Conservation (phyloP, 306 rosid species). For the Sindora glabra region DNA sequence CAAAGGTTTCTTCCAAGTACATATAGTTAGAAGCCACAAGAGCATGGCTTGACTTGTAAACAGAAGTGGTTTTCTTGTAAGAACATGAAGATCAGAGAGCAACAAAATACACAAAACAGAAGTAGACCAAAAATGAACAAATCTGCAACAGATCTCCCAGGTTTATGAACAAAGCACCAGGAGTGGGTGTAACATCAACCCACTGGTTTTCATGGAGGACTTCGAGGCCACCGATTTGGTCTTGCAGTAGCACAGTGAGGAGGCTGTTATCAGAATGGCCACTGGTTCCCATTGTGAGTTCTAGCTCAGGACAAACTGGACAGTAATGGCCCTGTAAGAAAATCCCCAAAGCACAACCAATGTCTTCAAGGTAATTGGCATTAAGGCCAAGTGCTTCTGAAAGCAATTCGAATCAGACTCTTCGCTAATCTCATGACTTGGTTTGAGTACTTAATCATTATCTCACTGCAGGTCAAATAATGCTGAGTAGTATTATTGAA, state of each 20-base stretch:
- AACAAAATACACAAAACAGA: no score
- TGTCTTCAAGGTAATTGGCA: slow-evolving; percentile 4
- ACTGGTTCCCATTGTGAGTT: slow-evolving; percentile 17
- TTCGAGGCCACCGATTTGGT: slow-evolving; percentile 46
- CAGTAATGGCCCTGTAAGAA: slow-evolving; percentile 14
- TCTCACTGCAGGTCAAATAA: slow-evolving; percentile 19
- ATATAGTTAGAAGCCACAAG: no score
- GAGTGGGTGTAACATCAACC: slow-evolving; percentile 8
- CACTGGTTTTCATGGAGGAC: slow-evolving; percentile 15
- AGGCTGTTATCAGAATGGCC: slow-evolving; percentile 28
- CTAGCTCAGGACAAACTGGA: slow-evolving; percentile 35
- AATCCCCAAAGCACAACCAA: slow-evolving; percentile 8
- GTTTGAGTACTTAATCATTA: slow-evolving; percentile 28
- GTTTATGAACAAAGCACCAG: slow-evolving; percentile 23
- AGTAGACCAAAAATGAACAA: neutral
- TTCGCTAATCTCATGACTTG: slow-evolving; percentile 13
- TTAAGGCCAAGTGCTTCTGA: slow-evolving; percentile 29
- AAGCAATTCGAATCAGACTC: slow-evolving; percentile 13
- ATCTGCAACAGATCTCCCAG: slow-evolving; percentile 23
- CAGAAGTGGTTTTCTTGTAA: no score
- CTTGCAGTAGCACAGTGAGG: slow-evolving; percentile 37
- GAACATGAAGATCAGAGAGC: no score
- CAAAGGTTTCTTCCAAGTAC: no score
- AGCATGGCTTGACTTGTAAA: no score
- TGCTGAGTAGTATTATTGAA: no score